Base-by-base conservation (phyloP, 2,329 filamentous ascomycete species). In the Ophiostoma australiae region DNA sequence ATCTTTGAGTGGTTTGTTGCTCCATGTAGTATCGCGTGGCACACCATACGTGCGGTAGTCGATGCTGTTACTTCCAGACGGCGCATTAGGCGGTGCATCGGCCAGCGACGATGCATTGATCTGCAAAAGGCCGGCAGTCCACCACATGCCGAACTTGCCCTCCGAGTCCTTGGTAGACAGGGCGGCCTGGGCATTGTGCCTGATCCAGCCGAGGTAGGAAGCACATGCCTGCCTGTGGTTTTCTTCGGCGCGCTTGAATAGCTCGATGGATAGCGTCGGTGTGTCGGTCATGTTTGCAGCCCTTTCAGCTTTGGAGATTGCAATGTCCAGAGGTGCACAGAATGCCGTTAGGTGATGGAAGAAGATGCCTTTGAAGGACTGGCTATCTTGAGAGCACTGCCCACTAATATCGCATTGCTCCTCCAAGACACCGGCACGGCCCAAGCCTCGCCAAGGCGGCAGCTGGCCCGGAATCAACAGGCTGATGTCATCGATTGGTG, bases 361-460 rank as follows among this genome's bases (percentile, higher is more conserved):
- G 83, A 94, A 97, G 71, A 97, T 94, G 37, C 92, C 91, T 79
- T 97, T 98, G 86, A 97, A 97, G 0, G 92, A 93, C 76, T 97
- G 94, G 0, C 85, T 86, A 75, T 98, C 87, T 78, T 97, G 93
- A 23, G 88, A 93, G 78, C 94, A 97, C 61, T 82, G 84, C 3
- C 87, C 92, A 23, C 81, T 81, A 2, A 89, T 86, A 78, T 98
- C 94, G 77, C 94, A 97, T 48, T 85, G 81, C 67, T 98, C 94
- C 78, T 97, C 93, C 61, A 98, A 80, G 37, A 97, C 86, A 1
- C 94, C 94, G 23, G 86, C 86, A 4, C 91, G 87, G 35, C 94
- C 94, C 0, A 97, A 84, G 0, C 93, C 92, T 55, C 84, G 82
- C 92, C 92, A 96, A 13, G 79, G 79, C 0, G 85, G 84, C 35